Base-by-base conservation (phyloP, 2,329 filamentous ascomycete species). In the Incumbomyces lentus region DNA sequence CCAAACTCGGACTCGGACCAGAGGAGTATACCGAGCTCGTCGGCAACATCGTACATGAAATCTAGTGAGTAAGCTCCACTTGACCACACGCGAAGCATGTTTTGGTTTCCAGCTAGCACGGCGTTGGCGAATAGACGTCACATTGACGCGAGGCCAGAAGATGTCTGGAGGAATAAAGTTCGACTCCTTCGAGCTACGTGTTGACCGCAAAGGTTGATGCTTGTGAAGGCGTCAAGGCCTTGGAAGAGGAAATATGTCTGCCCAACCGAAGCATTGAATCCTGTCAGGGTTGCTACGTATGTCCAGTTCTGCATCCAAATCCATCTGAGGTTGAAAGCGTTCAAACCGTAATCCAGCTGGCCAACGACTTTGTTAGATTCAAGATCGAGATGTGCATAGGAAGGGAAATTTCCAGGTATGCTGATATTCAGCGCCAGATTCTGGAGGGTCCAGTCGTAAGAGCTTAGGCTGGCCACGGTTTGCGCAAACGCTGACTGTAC, bases 1-100 rank as follows among this genome's bases (percentile, higher is more conserved):
- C 74, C 72, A 55, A 79, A 81, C 54, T 81, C 68, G 50, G 81
- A 81, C 49, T 81, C 78, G 40, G 71, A 76, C 78, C 78, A 81
- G 0, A 81, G 64, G 6, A 81, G 62, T 4, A 82, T 68, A 1
- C 78, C 78, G 54, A 69, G 68, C 56, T 79, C 74, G 57, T 82
- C 78, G 1, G 77, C 78, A 8, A 80, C 63, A 47, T 81, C 76
- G 54, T 77, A 81, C 50, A 81, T 74, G 52, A 76, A 80, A 51
- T 81, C 76, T 1, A 75, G 76, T 1, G 71, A 66, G 51, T 81
- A 82, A 1, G 73, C 71, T 2, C 78, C 76, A 16, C 71, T 75
- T 11, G 76, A 69, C 78, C 78, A 81, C 1, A 81, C 72, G 5
- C 78, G 69, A 2, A 81, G 67, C 76, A 81, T 79, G 55, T 81